Percentiles rank a stretch among this genome's conserved stretches.
Conservation (phyloP, 805 yeast genomes). For the Yamadazyma insecticola region DNA sequence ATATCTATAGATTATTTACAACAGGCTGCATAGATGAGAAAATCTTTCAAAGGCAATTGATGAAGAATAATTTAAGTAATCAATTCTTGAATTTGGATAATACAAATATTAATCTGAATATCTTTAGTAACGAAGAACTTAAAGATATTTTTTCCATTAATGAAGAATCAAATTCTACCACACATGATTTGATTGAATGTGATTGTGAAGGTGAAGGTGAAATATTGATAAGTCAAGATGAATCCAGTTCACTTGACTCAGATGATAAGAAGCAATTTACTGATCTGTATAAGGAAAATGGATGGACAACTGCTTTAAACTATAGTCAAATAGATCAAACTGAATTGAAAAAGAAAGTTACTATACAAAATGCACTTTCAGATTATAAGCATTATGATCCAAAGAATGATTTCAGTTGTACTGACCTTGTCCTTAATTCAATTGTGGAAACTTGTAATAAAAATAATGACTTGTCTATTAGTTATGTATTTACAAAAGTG, state of each 20-base stretch:
- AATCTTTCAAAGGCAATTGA: slow-evolving; percentile 84
- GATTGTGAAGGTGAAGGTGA: slow-evolving; percentile 53
- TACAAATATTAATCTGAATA: slow-evolving; percentile 47
- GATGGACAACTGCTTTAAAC: slow-evolving; percentile 59
- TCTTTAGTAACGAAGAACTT: slow-evolving; percentile 66
- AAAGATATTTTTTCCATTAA: slow-evolving; percentile 68
- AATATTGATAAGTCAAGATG: slow-evolving; percentile 14
- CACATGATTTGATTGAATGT: slow-evolving; percentile 75
- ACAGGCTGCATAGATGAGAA: slow-evolving; percentile 94
- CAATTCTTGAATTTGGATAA: slow-evolving; percentile 52
- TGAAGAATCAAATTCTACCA: slow-evolving; percentile 50
- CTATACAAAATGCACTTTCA: slow-evolving; percentile 54
- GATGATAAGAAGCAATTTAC: no score
- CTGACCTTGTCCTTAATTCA: slow-evolving; percentile 2
- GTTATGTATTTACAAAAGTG: slow-evolving; percentile 39
- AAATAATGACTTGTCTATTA: slow-evolving; percentile 15
- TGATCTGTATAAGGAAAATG: slow-evolving; percentile 14
- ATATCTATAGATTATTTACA: slow-evolving; percentile 75
- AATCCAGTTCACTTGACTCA: no score
- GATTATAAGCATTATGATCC: slow-evolving; percentile 67
- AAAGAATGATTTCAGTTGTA: slow-evolving; percentile 1
- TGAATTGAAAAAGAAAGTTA: slow-evolving; percentile 26
- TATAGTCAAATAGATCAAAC: slow-evolving; percentile 30
- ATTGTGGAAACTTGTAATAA: slow-evolving; percentile 2
- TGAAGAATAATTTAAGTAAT: slow-evolving; percentile 75